Base-by-base conservation (phyloP, 2,329 filamentous ascomycete species). In the Talaromyces amestolkiae region DNA sequence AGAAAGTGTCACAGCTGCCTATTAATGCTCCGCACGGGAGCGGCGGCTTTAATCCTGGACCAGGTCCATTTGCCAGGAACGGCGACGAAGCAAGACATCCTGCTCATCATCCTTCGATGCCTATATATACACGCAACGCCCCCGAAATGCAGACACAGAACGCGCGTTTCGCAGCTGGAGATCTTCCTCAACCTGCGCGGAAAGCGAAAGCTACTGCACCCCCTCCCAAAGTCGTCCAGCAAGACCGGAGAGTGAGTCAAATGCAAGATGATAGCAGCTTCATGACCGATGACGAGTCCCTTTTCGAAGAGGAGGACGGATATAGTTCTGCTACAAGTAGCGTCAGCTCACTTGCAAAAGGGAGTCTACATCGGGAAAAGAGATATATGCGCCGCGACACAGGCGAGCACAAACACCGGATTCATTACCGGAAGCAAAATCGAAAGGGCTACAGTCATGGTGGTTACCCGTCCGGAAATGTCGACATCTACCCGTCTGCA, bases 271-370 rank as follows among this genome's bases (percentile, higher is more conserved):
- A 65, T 2, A 70, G 68, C 63, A 76, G 73, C 45, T 66, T 70
- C 27, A 73, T 69, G n/a, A 73, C 76, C 33, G 73, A 74, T 19
- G 72, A 74, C 19, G 74, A 73, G 1, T 65, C 69, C 43, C 61
- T 72, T 8, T 73, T 72, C 45, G 75, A 75, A 22, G 53, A 37
- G 13, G 72, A 72, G 9, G 72, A 72, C 3, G 68, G 71, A 5
- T 66, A 70, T 8, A 73, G 69, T 43, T 75, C 53, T 56, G 11
- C 53, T 9, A 33, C n/a, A 5, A 56, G 72, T 7, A 75, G 76
- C 11, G 70, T 71, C 33, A 70, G 70, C 10, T 70, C 70, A 15
- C 66, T 66, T 37, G 72, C 74, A 43, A 66, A 69, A n/a, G 69
- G 66, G 9, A 70, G 68, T 53, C 59, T 70, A 19, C 69, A 68